Percentiles rank a stretch among this genome's conserved stretches.
These are phyloP conservation scores for Megacollybia marginata DNA, from an alignment of 768 basidiomycete genomes.

Conservation along the genomic window DNA sequence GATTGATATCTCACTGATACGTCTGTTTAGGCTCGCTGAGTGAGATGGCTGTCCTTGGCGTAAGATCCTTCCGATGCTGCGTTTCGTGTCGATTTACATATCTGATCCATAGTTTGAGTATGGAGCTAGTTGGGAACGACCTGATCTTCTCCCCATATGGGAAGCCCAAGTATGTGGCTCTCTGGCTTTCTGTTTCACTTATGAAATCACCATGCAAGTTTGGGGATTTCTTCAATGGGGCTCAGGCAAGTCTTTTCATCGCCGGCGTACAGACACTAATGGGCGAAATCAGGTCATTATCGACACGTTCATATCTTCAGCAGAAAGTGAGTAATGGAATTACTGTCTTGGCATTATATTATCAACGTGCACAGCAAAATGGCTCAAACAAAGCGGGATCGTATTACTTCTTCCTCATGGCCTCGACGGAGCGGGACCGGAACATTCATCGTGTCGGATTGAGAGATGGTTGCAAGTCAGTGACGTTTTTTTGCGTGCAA, in stretches of 20 bases:
- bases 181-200: not conserved
- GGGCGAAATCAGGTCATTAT: conserved; percentile 56
- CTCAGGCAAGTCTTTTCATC: conserved; percentile 37
- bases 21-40: conserved; percentile 64
- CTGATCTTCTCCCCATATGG: conserved; percentile 80
- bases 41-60: conserved; percentile 84
- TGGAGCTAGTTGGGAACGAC: conserved; percentile 84
- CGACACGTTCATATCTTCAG: conserved; percentile 80
- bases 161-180: conserved; percentile 65
- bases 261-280: not conserved
- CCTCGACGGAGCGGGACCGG: conserved; percentile 87
- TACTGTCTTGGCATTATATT: not conserved
- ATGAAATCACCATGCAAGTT: conserved; percentile 38
- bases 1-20: not conserved
- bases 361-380: conserved; percentile 58
- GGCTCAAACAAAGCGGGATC: conserved; percentile 87
- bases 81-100: not conserved
- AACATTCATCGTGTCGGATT: conserved; percentile 84
- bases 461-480: conserved; percentile 86
- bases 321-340: conserved; percentile 54
- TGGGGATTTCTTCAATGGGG: conserved; percentile 92
- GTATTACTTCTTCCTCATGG: conserved; percentile 86
- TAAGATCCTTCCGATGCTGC: conserved; percentile 26
- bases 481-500: not conserved
- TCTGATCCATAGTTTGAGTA: conserved; percentile 64